Conservation (phyloP, 257 asterid species). For the Scutellaria minor region DNA sequence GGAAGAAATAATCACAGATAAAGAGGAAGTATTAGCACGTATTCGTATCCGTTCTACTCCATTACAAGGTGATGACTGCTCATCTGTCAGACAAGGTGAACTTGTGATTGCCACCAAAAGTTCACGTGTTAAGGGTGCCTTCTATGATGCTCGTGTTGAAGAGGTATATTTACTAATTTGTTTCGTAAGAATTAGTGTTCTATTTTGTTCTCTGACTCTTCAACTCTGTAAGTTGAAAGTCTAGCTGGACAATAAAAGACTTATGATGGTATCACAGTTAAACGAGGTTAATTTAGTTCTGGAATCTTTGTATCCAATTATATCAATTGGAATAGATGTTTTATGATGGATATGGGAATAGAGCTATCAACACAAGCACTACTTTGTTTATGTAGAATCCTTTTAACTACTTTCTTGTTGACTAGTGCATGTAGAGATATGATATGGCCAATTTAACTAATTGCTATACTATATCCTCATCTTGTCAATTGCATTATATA, state of each 20-base stretch:
- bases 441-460: slow-evolving; percentile 1
- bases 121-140: slow-evolving; percentile 34
- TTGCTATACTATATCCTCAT: not conserved
- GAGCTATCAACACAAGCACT: not conserved
- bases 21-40: slow-evolving; percentile 50
- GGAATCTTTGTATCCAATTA: slow-evolving; percentile 7
- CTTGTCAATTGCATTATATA: slow-evolving; percentile 7
- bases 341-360: not conserved
- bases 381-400: not conserved
- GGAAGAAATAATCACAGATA: slow-evolving; percentile 42
- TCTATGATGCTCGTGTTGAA: slow-evolving; percentile 50
- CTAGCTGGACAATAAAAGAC: slow-evolving; percentile 12
- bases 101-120: slow-evolving; percentile 48
- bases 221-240: slow-evolving; percentile 19
- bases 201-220: not conserved
- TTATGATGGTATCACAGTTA: slow-evolving; percentile 3
- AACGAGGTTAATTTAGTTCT: slow-evolving; percentile 9
- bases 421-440: slow-evolving; percentile 5
- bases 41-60: slow-evolving; percentile 64
- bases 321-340: not conserved
- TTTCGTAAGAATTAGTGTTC: slow-evolving; percentile 12
- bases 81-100: slow-evolving; percentile 44
- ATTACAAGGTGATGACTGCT: slow-evolving; percentile 58
- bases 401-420: slow-evolving; percentile 23
- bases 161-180: slow-evolving; percentile 38